Percentiles rank a stretch among this genome's conserved stretches.
These are phyloP conservation scores for Periconia macrospinosa DNA, from an alignment of 2,329 filamentous ascomycete genomes.

Conservation along the genomic window DNA sequence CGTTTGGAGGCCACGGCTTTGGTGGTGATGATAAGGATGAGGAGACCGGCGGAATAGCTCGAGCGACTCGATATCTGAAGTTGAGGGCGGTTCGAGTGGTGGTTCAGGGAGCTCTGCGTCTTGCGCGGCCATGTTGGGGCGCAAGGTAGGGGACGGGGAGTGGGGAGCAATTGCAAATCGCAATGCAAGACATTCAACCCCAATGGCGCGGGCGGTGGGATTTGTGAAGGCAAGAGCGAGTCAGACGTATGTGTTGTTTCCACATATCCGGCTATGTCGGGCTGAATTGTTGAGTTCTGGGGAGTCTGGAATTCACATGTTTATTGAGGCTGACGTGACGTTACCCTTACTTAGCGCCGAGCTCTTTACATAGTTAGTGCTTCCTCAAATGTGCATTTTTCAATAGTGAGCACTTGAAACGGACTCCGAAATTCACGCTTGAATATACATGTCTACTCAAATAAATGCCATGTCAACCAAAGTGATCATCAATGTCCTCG, in stretches of 20 bases:
- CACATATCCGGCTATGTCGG: conserved; percentile 16
- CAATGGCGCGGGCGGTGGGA: conserved; percentile 1
- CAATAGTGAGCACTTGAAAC: too few relatives aligned
- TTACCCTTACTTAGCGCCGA: neutral
- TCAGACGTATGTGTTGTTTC: conserved; percentile 5
- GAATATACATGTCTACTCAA: too few relatives aligned
- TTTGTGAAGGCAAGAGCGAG: neutral
- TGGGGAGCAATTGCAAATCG: neutral
- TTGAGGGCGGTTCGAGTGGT: conserved; percentile 20
- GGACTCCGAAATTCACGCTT: too few relatives aligned
- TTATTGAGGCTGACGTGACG: neutral
- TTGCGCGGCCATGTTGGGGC: conserved; percentile 15
- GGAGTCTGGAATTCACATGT: neutral
- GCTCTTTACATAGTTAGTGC: neutral
- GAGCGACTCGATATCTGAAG: conserved; percentile 31
- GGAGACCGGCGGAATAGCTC: conserved; percentile 42
- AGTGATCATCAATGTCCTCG: too few relatives aligned
- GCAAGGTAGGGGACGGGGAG: neutral
- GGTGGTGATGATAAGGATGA: conserved; percentile 41
- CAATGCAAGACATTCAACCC: conserved; percentile 11
- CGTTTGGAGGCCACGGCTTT: conserved; percentile 22
- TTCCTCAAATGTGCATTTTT: neutral
- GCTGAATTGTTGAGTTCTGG: neutral
- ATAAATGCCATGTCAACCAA: too few relatives aligned
- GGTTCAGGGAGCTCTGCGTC: conserved; percentile 16